Conservation (phyloP, 257 asterid genomes). For the Nicotiana noctiflora region DNA sequence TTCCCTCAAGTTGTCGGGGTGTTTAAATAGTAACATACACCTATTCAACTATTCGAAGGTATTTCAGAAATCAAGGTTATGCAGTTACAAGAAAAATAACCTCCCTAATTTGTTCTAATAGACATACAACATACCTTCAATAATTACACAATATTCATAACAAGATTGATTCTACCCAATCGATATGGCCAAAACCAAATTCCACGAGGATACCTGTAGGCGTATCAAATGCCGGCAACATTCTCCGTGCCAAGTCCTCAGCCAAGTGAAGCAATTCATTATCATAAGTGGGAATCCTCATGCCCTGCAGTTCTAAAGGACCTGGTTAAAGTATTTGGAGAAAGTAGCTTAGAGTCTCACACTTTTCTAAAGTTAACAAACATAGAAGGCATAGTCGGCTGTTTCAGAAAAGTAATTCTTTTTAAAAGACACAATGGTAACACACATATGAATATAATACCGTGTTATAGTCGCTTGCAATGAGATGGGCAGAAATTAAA, state of each 20-base stretch:
- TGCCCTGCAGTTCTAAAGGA: constrained; percentile 54
- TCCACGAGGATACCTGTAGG: constrained; percentile 67
- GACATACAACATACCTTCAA: not conserved
- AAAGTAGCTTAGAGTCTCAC: not conserved
- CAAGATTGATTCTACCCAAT: not conserved
- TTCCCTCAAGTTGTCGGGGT: not conserved
- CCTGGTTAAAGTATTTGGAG: constrained; percentile 5
- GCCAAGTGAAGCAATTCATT: constrained; percentile 88
- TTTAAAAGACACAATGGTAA: not conserved
- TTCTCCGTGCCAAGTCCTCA: constrained; percentile 81
- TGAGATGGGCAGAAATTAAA: constrained; percentile 92
- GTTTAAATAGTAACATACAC: not conserved
- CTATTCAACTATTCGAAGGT: not conserved
- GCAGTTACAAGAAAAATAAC: not conserved
- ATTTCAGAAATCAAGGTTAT: not conserved
- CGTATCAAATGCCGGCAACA: constrained; percentile 98
- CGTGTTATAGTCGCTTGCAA: constrained; percentile 94
- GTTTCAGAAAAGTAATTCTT: not conserved
- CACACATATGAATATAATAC: constrained; percentile 30
- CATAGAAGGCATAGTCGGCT: not conserved
- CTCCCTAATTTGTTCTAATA: not conserved
- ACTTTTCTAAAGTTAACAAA: not conserved
- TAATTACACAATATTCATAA: not conserved
- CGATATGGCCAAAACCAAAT: not conserved
- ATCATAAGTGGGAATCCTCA: constrained; percentile 83